phyloP scores from a whole-genome alignment of 1,139 yeast species.

The Casaregolazyma suthepensis region DNA sequence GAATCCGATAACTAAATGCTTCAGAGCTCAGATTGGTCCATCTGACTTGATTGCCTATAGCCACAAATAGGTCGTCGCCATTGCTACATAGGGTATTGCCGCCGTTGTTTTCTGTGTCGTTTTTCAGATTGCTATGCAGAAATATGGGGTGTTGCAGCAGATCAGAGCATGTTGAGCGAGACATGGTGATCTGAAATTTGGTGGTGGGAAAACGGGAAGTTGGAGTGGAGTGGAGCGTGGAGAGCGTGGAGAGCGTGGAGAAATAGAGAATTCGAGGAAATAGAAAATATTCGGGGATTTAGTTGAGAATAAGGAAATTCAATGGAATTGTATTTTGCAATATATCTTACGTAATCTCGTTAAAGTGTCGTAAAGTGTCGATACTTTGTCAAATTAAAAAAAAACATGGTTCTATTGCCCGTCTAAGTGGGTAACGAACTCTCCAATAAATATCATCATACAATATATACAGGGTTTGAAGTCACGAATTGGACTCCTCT shows the following conservation, averaged over 20 bases:
- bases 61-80: slow-evolving; percentile 29
- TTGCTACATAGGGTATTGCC: slow-evolving; percentile 15
- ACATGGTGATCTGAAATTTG: neutral
- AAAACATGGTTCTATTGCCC: too few relatives aligned
- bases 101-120: neutral
- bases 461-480: too few relatives aligned
- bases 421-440: neutral
- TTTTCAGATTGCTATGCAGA: neutral
- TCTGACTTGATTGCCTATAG: slow-evolving; percentile 26
- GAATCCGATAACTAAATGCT: slow-evolving; percentile 10
- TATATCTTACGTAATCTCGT: neutral
- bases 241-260: neutral
- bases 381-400: too few relatives aligned
- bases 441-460: neutral
- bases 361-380: neutral
- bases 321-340: neutral
- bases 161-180: neutral
- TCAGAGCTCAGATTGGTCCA: slow-evolving; percentile 20
- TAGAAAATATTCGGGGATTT: too few relatives aligned
- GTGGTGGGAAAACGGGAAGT: neutral
- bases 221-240: neutral
- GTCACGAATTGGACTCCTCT: too few relatives aligned
- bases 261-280: neutral
- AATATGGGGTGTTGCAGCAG: slow-evolving; percentile 3
- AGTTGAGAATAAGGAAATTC: neutral